Evolutionary conservation across 768 basidiomycete genomes (phyloP).

Genomic region (Termitomyces sp.): DNA sequence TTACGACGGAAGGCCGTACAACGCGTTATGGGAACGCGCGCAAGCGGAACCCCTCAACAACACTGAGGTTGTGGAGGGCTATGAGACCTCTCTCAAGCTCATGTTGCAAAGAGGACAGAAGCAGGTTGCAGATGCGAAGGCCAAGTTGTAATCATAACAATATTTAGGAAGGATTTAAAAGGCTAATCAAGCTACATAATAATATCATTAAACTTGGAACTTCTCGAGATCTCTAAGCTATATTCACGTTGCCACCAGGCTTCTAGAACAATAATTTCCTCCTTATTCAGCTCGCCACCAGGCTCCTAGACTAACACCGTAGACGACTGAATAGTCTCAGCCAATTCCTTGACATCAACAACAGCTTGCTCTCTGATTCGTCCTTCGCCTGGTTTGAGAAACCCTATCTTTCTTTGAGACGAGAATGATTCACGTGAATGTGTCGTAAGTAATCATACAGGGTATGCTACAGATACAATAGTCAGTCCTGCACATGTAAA

Average conservation of each 20-base stretch:
- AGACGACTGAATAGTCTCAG: too few species aligned
- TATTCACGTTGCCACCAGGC: too few species aligned
- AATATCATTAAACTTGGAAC: too few species aligned
- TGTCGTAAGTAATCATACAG: neutral
- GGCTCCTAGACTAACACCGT: too few species aligned
- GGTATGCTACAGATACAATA: neutral
- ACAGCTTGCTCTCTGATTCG: too few species aligned
- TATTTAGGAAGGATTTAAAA: neutral
- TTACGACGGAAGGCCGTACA: constrained; percentile 62
- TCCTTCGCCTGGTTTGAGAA: too few species aligned
- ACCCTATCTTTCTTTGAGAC: too few species aligned
- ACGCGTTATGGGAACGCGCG: constrained; percentile 58
- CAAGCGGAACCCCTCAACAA: constrained; percentile 60
- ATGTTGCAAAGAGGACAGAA: constrained; percentile 45
- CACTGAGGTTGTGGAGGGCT: constrained; percentile 47
- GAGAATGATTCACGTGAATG: too few species aligned
- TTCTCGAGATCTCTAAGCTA: too few species aligned
- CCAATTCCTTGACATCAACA: too few species aligned
- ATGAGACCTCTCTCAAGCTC: constrained; percentile 55
- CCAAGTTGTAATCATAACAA: constrained; percentile 19
- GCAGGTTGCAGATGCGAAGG: constrained; percentile 29
- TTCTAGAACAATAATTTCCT: too few species aligned
- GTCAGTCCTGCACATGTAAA: neutral
- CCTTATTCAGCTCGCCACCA: too few species aligned
- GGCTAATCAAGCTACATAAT: neutral